A percentile compares a stretch with the other conserved stretches of the same genome.
Evolutionary conservation across 192 early-diverging fungal species (phyloP).

Genomic region (Coemansia sp.): DNA sequence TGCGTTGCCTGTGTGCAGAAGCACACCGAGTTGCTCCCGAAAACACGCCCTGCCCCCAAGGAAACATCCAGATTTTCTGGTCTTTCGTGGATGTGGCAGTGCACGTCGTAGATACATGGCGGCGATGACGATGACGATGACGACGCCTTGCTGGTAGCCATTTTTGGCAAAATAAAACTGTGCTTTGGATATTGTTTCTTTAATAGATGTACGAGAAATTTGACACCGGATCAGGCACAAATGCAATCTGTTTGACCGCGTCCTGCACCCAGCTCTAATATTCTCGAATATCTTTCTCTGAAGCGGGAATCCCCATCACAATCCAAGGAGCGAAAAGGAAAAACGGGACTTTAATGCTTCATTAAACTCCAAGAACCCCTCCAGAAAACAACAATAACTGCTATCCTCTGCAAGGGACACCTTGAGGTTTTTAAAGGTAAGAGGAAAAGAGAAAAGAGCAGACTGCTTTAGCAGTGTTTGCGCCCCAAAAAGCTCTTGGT

Average conservation of each 20-base stretch:
- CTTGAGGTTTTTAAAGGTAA: background rate
- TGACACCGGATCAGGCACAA: constrained; percentile 34
- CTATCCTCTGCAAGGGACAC: background rate
- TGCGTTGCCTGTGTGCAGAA: constrained; percentile 49
- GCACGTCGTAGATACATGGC: constrained; percentile 31
- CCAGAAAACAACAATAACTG: constrained; percentile 7
- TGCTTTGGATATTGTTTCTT: no score
- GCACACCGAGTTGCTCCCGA: background rate
- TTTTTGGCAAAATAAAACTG: background rate
- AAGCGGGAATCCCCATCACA: constrained; percentile 45
- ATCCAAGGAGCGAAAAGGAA: constrained; percentile 11
- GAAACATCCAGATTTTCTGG: constrained; percentile 6
- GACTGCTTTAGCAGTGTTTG: background rate
- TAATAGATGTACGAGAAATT: constrained; percentile 22
- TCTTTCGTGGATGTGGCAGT: constrained; percentile 55
- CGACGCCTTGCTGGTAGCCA: no score
- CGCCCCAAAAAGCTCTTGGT: background rate
- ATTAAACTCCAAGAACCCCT: background rate
- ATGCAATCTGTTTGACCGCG: constrained; percentile 10
- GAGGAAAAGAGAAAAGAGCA: background rate
- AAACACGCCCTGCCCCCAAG: background rate
- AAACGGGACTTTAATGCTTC: constrained; percentile 11
- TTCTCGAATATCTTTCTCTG: constrained; percentile 23
- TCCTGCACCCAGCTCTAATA: constrained; percentile 30
- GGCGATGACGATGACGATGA: no score